These are phyloP conservation scores for Acanthochlamys bracteata DNA, from an alignment of 106 monocot genomes.

Conservation along the genomic window DNA sequence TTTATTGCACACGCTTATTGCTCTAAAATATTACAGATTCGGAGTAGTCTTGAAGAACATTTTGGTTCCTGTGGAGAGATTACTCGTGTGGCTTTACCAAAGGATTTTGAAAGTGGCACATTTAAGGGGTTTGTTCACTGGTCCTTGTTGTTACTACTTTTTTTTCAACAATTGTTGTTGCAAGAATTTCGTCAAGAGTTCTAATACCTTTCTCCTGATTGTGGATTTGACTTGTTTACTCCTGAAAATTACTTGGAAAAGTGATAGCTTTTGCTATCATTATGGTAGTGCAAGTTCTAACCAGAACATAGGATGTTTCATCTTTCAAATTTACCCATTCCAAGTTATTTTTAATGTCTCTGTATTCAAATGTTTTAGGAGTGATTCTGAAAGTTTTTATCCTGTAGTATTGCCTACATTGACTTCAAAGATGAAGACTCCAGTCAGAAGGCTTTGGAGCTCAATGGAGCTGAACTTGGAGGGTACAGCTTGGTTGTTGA, in stretches of 20 bases:
- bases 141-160: background rate
- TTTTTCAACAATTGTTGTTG: background rate
- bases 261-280: no score
- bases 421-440: constrained; percentile 39
- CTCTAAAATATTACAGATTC: constrained; percentile 25
- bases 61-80: constrained; percentile 80
- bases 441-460: constrained; percentile 33
- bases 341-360: background rate
- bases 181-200: no score
- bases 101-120: constrained; percentile 67
- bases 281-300: no score
- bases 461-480: constrained; percentile 47
- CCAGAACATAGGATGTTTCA: no score
- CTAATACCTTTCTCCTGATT: no score
- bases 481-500: constrained; percentile 36
- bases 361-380: background rate
- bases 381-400: background rate
- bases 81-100: constrained; percentile 59
- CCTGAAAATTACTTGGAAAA: no score
- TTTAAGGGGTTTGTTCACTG: constrained; percentile 53
- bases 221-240: no score
- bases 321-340: no score
- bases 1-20: no score
- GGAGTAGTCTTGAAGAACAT: constrained; percentile 47
- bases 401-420: constrained; percentile 56